Conservation (phyloP, 1,284 basidiomycete genomes). For the Microbotryum lychnidis-dioicae region DNA sequence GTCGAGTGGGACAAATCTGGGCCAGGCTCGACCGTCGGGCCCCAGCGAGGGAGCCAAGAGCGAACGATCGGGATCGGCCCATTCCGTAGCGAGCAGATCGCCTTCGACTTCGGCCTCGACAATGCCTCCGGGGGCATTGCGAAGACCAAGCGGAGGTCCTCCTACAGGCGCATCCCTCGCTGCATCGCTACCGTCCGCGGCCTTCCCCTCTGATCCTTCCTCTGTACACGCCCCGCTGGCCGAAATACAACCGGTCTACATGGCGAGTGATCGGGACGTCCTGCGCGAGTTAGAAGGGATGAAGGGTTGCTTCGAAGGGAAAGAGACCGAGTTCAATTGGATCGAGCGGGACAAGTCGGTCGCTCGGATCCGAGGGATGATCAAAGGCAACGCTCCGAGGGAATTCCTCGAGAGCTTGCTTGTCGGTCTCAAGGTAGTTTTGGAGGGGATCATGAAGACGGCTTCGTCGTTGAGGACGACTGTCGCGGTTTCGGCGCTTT, state of each 20-base stretch:
- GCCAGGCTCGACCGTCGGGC: not conserved
- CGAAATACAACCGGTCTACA: conserved; percentile 46
- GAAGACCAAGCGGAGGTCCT: conserved; percentile 1
- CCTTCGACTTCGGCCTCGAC: not conserved
- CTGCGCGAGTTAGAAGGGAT: conserved; percentile 74
- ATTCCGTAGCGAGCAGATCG: too few species aligned
- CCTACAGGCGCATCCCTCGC: conserved; percentile 11
- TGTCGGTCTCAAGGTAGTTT: conserved; percentile 61
- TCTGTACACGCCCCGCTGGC: conserved; percentile 8
- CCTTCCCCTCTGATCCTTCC: conserved; percentile 21
- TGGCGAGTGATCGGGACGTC: conserved; percentile 74
- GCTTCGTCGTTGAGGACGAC: conserved; percentile 85
- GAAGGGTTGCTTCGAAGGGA: conserved; percentile 78
- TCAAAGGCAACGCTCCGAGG: conserved; percentile 63
- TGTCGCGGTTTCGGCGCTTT: conserved; percentile 69
- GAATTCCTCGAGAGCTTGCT: conserved; percentile 69
- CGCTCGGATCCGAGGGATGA: conserved; percentile 77
- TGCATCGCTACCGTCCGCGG: conserved; percentile 14
- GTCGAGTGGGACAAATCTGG: conserved; percentile 1
- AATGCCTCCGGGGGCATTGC: not conserved
- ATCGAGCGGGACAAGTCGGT: conserved; percentile 69
- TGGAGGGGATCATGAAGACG: conserved; percentile 77
- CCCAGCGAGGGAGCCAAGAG: not conserved
- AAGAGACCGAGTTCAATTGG: conserved; percentile 98
- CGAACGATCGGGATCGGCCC: not conserved